Evolutionary conservation across 1,284 basidiomycete species (phyloP), one percentile per base, ranked within the genome.

Genomic region (Boletus austroedulis): DNA sequence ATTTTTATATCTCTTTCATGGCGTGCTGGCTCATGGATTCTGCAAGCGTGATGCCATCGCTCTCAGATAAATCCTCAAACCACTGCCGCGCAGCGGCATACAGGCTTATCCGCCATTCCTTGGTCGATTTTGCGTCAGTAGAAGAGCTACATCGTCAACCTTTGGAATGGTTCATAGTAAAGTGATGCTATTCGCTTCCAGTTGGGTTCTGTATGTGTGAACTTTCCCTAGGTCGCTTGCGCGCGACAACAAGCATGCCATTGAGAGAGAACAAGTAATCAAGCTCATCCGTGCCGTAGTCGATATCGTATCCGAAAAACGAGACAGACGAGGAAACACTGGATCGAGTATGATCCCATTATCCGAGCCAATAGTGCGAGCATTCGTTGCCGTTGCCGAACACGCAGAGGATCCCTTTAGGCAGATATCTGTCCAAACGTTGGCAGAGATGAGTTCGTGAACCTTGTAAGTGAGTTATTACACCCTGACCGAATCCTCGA

Each of bases 261-360:
- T 88, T 3, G 96, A 99, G 77, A 92, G 95, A 68, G 93, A 98
- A 70, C 95, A 98, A 72, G 94, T 86, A n/a, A 85, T 99, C 65
- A 93, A 94, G 62, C 84, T 98, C 23, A 84, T 98, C 49, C 89
- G 96, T n/a, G 78, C 86, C 2, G 84, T 95, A 43, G 82, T 95
- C 23, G 86, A 90, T 65, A 79, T 90, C 55, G 84, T 89, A 19
- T 85, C 85, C 9, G 80, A 83, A 52, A 70, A 69, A 38, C 77
- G 76, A 36, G 79, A 83, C 53, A 73, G 78, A 52, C 75, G 76
- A 23, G 72, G 74, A 23, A 72, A 77, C 31, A 75, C 77, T 3
- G 79, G 78, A 15, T 72, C 75, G 12, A 79, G 76, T 14, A 65
- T 67, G 4, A 77, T 90, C 10, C 87, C 86, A 28, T 72, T 90